phyloP scores from a whole-genome alignment of 2,329 filamentous ascomycete genomes.

The Diaporthe humulicola region DNA sequence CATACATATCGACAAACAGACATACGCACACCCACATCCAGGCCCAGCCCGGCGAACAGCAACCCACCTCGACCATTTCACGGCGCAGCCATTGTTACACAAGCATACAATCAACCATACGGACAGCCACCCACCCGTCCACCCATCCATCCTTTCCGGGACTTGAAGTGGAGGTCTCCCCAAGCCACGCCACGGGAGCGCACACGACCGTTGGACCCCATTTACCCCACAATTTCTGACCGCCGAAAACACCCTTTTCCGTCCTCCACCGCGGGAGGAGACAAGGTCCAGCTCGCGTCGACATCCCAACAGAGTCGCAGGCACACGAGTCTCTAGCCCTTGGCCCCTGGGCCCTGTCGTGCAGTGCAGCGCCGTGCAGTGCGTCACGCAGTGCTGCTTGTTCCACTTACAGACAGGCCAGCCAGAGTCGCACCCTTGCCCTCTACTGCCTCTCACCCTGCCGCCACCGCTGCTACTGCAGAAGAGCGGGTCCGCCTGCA shows the following conservation, averaged over 20 bases:
- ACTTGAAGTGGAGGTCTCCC: slow-evolving; percentile 15
- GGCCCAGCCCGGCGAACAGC: slow-evolving; percentile 8
- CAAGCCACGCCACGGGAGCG: slow-evolving; percentile 11
- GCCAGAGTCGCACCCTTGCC: slow-evolving; percentile 16
- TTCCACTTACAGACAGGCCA: slow-evolving; percentile 27
- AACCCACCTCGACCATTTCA: neutral
- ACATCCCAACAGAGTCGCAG: slow-evolving; percentile 23
- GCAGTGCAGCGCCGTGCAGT: slow-evolving; percentile 23
- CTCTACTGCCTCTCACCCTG: slow-evolving; percentile 20
- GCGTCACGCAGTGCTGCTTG: slow-evolving; percentile 28
- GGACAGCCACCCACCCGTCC: slow-evolving; percentile 5
- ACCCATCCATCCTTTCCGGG: slow-evolving; percentile 10
- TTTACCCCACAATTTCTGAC: slow-evolving; percentile 42
- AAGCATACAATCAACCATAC: slow-evolving; percentile 22
- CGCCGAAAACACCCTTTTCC: slow-evolving; percentile 37
- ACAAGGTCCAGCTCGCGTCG: slow-evolving; percentile 14
- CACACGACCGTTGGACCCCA: slow-evolving; percentile 26
- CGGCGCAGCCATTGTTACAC: slow-evolving; percentile 4
- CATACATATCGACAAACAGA: slow-evolving; percentile 17
- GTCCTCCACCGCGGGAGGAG: slow-evolving; percentile 19
- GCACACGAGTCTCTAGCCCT: neutral
- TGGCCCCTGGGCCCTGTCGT: slow-evolving; percentile 6
- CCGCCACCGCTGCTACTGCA: slow-evolving; percentile 29
- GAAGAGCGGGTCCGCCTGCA: slow-evolving; percentile 29
- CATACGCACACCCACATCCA: slow-evolving; percentile 14